phyloP scores from a whole-genome alignment of 2,329 filamentous ascomycete species.

The Ceratocystis cubensis region DNA sequence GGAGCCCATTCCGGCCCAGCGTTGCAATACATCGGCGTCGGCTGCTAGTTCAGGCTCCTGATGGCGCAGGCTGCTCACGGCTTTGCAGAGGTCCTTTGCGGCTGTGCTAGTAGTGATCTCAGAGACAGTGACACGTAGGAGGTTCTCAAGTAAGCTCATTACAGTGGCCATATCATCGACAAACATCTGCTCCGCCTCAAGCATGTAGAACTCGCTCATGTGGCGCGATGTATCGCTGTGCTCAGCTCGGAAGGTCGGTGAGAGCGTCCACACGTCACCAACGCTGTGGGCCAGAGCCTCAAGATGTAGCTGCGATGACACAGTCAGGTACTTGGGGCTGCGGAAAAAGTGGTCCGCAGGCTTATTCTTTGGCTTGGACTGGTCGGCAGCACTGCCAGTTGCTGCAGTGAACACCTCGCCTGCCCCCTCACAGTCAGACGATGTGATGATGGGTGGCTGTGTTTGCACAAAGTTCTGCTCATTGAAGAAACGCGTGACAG shows the following conservation, averaged over 20 bases:
- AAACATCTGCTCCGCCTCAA: constrained; percentile 83
- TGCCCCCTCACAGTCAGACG: constrained; percentile 92
- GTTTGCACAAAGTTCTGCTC: constrained; percentile 62
- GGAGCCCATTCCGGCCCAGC: constrained; percentile 58
- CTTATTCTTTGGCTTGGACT: constrained; percentile 26
- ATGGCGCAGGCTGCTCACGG: constrained; percentile 22
- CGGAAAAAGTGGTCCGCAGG: constrained; percentile 57
- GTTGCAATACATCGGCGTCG: constrained; percentile 40
- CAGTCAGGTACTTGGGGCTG: constrained; percentile 82
- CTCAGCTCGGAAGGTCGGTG: constrained; percentile 87
- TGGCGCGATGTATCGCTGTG: constrained; percentile 87
- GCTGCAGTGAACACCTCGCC: constrained; percentile 78
- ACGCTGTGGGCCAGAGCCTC: constrained; percentile 83
- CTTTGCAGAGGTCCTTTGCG: constrained; percentile 34
- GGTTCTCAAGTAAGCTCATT: constrained; percentile 67
- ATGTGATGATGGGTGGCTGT: constrained; percentile 88
- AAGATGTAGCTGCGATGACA: constrained; percentile 87
- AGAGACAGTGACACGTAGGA: constrained; percentile 47
- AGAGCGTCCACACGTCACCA: constrained; percentile 84
- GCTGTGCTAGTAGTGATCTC: constrained; percentile 34
- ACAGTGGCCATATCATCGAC: constrained; percentile 55
- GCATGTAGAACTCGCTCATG: constrained; percentile 97
- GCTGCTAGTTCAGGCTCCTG: constrained; percentile 29
- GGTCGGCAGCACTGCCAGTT: constrained; percentile 29
- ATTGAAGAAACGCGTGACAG: constrained; percentile 64